phyloP scores from a whole-genome alignment of 768 basidiomycete genomes.

The Phylloporus sp. region DNA sequence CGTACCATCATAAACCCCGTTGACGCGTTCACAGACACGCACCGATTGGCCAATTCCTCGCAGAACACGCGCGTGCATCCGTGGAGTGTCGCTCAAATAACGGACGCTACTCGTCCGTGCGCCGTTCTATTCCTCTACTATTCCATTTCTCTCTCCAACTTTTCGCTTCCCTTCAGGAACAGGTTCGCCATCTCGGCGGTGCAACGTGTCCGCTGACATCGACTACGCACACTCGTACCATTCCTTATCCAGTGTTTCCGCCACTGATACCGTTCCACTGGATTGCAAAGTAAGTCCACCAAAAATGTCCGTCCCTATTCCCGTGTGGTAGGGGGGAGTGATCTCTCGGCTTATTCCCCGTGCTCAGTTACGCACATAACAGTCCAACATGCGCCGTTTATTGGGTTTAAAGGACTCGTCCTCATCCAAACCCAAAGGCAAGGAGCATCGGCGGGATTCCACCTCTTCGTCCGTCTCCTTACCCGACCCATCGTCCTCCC shows the following conservation, averaged over 20 bases:
- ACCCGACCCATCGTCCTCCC: slow-evolving; percentile 5
- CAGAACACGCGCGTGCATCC: slow-evolving; percentile 11
- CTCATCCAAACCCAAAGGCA: slow-evolving; percentile 21
- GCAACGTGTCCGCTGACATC: neutral
- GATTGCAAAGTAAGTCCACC: slow-evolving; percentile 13
- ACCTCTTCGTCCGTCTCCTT: neutral
- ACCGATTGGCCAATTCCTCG: slow-evolving; percentile 5
- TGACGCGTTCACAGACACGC: slow-evolving; percentile 10
- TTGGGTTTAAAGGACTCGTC: slow-evolving; percentile 25
- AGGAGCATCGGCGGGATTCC: slow-evolving; percentile 18
- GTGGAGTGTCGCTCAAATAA: slow-evolving; percentile 21
- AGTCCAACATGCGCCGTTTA: slow-evolving; percentile 27
- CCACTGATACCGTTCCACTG: slow-evolving; percentile 4
- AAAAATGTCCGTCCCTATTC: slow-evolving; percentile 1
- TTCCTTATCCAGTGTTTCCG: neutral
- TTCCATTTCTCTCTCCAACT: slow-evolving; percentile 3
- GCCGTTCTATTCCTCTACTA: slow-evolving; percentile 11
- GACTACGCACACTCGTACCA: neutral
- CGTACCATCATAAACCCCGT: slow-evolving; percentile 4
- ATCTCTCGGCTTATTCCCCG: slow-evolving; percentile 15
- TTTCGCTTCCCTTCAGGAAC: neutral
- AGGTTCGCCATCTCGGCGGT: slow-evolving; percentile 1
- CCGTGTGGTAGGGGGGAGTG: slow-evolving; percentile 9
- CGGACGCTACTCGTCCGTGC: slow-evolving; percentile 5
- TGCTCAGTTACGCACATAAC: slow-evolving; percentile 11